phyloP scores from a whole-genome alignment of 2,329 filamentous ascomycete genomes.

The Ophiocordyceps camponoti-leonardi region DNA sequence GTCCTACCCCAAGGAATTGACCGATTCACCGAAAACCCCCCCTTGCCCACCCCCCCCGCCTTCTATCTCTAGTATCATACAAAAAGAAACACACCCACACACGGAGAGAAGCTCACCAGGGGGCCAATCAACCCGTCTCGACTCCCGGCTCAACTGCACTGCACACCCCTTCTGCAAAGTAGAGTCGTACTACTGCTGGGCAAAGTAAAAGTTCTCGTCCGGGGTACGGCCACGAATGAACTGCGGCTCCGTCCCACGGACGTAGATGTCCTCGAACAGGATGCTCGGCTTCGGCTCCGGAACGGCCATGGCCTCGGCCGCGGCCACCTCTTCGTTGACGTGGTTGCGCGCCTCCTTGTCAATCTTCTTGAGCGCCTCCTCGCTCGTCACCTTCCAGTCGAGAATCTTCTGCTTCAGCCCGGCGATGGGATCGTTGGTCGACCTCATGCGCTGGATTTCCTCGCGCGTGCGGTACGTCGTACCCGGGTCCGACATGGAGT shows the following conservation, averaged over 20 bases:
- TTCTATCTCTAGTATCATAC: slow-evolving; percentile 7
- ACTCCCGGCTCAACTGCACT: not conserved
- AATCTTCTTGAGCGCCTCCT: slow-evolving; percentile 90
- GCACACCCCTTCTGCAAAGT: too few relatives aligned
- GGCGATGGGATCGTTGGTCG: slow-evolving; percentile 94
- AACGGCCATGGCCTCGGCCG: slow-evolving; percentile 71
- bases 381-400: slow-evolving; percentile 79
- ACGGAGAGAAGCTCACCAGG: not conserved
- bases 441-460: slow-evolving; percentile 99
- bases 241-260: slow-evolving; percentile 67
- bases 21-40: slow-evolving; percentile 1
- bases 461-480: slow-evolving; percentile 98
- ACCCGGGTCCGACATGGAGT: slow-evolving; percentile 99
- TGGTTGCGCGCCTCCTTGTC: slow-evolving; percentile 82
- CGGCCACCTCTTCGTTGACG: slow-evolving; percentile 80
- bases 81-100: slow-evolving; percentile 4
- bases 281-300: slow-evolving; percentile 70
- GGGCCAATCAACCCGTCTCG: not conserved
- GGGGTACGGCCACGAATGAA: slow-evolving; percentile 76
- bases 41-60: not conserved
- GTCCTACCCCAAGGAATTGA: not conserved
- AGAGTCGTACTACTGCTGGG: slow-evolving; percentile 25
- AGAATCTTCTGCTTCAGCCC: slow-evolving; percentile 96
- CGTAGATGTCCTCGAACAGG: slow-evolving; percentile 94
- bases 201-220: slow-evolving; percentile 93